These are phyloP conservation scores for Flaveria floridana DNA, from an alignment of 140 eudicot species.

Conservation along the genomic window DNA sequence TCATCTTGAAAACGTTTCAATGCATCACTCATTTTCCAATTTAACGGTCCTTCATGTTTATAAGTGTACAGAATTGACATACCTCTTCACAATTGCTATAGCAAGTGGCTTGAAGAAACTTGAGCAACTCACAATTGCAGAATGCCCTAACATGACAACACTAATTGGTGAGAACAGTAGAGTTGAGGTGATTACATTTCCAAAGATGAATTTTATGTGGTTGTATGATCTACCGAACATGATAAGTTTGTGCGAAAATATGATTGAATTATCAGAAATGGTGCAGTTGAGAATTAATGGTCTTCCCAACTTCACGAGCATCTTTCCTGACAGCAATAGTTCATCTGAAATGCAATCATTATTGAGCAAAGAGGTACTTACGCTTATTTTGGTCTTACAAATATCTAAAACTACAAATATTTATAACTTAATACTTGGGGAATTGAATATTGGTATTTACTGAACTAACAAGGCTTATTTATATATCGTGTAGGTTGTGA, in stretches of 20 bases:
- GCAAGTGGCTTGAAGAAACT: conserved; percentile 15
- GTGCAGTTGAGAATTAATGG: neutral
- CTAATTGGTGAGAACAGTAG: neutral
- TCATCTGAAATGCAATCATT: neutral
- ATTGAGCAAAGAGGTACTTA: neutral
- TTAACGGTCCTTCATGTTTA: neutral
- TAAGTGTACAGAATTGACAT: neutral
- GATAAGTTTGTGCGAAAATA: neutral
- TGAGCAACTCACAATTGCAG: neutral
- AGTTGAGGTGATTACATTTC: neutral
- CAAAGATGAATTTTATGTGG: neutral
- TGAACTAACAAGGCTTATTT: no score
- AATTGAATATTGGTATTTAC: no score
- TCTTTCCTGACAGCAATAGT: neutral
- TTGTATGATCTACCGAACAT: neutral
- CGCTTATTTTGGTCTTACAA: neutral
- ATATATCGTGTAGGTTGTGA: neutral
- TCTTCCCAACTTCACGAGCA: conserved; percentile 13
- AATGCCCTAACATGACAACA: neutral
- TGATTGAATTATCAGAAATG: neutral
- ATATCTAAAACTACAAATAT: neutral
- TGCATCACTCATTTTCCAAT: conserved; percentile 4
- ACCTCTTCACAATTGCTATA: neutral
- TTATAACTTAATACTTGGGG: no score
- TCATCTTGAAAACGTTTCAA: neutral